Evolutionary conservation across 2,329 filamentous ascomycete genomes (phyloP), one percentile per base, ranked within the genome.

Genomic region (Chrysosphaeria jannelii): DNA sequence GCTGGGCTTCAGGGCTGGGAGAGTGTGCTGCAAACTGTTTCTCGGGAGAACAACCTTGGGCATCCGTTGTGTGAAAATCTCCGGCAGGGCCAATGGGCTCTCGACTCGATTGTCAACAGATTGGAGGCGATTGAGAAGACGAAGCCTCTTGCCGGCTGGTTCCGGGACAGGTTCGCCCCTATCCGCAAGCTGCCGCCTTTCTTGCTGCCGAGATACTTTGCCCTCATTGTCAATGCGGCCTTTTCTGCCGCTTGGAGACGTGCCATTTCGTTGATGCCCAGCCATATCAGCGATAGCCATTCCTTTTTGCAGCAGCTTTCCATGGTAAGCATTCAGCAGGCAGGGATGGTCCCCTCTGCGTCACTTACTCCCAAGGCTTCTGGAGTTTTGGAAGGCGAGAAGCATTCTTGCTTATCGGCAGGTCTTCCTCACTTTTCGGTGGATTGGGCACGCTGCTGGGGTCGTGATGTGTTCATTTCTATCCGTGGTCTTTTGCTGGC

Each of bases 1-100:
- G 81, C 81, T 29, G 85, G 85, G 29, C 54, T 97, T n/a, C 85
- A 97, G 42, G 88, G 88, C 18, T 97, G 85, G 81, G 90, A 81
- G 78, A 91, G 78, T 39, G 51, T 90, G 1, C 48, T 97, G 20
- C 68, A 76, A 34, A 55, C 71, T 27, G 69, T 97, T 30, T 72
- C 93, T 34, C 59, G 56, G 23, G 65, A 85, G 31, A 97, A 97
- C 40, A 65, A 93, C 38, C 58, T 97, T 6, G 85, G 74, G 1
- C 85, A 97, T 39, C 74, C 85, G 0, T 55, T 97, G 8, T 93
- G 81, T 42, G 69, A 91, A 36, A 81, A 97, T 37, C 57, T 97
- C 5, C 67, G 85, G 23, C 61, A 88, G 32, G 85, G 85, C 0
- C 64, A 79, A 33, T 97, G 85, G 85, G 69, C 76, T 3, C 47